Evolutionary conservation across 176 grass and related monocot species (phyloP), one percentile per base, ranked within the genome.

Genomic region (Eragrostis curvula): DNA sequence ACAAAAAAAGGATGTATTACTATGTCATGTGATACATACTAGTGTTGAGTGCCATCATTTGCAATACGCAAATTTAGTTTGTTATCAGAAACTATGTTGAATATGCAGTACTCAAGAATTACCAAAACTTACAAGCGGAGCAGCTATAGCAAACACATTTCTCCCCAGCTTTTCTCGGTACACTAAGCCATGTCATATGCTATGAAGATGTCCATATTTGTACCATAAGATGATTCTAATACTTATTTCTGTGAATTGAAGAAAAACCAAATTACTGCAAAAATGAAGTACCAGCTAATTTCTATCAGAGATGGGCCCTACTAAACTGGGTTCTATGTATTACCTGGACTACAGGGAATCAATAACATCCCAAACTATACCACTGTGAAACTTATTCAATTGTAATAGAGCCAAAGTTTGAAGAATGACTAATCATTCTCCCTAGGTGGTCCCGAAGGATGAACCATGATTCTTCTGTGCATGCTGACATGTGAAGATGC

Each of bases 341-440:
- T 67, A 67, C n/a, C 29, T 59, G 8, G 43, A 75, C 68, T 44
- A 63, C 11, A 2, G 3, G 1, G 48, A 17, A n/a, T 36, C 32
- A 0, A 24, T 3, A 13, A 36, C 17, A 77, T 62, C 23, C 23
- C 21, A 58, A 23, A 58, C 21, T 24, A 58, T 58, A 58, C 55
- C 21, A 48, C 36, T 14, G 17, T 70, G 77, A 25, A n/a, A 80
- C 47, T 74, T 68, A n/a, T n/a, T n/a, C n/a, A n/a, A n/a, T n/a
- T n/a, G n/a, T n/a, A 71, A 46, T 20, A 65, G 39, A 57, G 20
- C 6, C 6, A 58, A 18, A 56, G 29, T 74, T 55, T 68, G 49
- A 79, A 79, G 58, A 40, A 79, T 53, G 74, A 71, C 11, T 71
- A 61, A 79, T 85, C 66, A 71, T 71, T 79, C 61, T 64, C 43